Base-by-base conservation (phyloP, 768 basidiomycete genomes). In the Hericium rajendrae region DNA sequence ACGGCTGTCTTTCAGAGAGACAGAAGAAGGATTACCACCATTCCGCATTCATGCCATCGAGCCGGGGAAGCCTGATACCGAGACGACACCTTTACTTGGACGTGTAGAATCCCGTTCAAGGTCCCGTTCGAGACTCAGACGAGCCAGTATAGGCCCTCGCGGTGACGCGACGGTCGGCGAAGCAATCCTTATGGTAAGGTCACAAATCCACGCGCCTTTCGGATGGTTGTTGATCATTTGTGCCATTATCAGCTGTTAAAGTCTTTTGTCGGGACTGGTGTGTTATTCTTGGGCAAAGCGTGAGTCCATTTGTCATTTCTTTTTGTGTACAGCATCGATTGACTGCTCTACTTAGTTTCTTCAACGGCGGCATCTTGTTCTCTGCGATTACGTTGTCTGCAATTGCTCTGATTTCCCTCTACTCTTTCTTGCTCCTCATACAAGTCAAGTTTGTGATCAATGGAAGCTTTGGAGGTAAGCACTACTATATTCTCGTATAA, bases 251-350 rank as follows among this genome's bases (percentile, higher is more conserved):
- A 94, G 91, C 72, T 98, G 55, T 73, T 97, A 58, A 97, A 97
- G 72, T 84, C 88, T 1, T 98, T 98, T 65, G 84, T 98, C 50
- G 95, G 95, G 20, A 97, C 95, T 13, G 95, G 95, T 15, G 88
- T 99, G 10, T 70, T 99, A 38, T 98, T 99, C 74, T 79, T 99
- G 26, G 97, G 93, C 53, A 95, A 91, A 73, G 97, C 85, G 88
- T 93, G 70, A 65, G 88, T 72, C 2, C 22, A 16, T 9, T 1
- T 20, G 32, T 32, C 32, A 32, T 32, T 32, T 32, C 32, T 32
- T 32, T 10, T 32, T 32, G 8, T 32, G 8, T 10, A 32, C 6
- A 32, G 9, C 32, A 32, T 32, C 8, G 9, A 32, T 10, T 32
- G 32, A 32, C 32, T 32, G 32, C 32, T 32, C 9, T 32, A 6